These are phyloP conservation scores for Kregervanrija pseudodelftensis DNA, from an alignment of 805 yeast genomes.

Conservation along the genomic window DNA sequence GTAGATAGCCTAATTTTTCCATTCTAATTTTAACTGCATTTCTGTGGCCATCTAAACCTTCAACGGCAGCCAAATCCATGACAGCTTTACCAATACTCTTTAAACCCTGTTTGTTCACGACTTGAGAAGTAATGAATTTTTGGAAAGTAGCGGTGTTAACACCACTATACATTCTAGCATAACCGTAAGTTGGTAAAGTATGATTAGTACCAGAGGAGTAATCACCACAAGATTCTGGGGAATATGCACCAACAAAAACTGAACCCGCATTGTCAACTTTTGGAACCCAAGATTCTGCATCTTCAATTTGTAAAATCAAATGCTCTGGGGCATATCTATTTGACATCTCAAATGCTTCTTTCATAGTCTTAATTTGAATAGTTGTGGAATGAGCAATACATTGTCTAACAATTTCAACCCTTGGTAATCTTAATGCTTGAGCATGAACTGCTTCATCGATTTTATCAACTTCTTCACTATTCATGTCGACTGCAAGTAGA, in stretches of 20 bases:
- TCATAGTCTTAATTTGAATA: conserved; percentile 57
- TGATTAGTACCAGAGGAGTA: conserved; percentile 98
- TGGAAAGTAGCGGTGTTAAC: conserved; percentile 95
- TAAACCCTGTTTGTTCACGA: conserved; percentile 79
- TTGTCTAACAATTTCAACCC: conserved; percentile 88
- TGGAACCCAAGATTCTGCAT: conserved; percentile 67
- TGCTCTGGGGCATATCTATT: conserved; percentile 97
- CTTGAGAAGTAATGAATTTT: conserved; percentile 91
- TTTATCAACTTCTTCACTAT: conserved; percentile 48
- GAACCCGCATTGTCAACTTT: conserved; percentile 90
- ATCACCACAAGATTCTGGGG: conserved; percentile 98
- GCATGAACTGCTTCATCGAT: conserved; percentile 77
- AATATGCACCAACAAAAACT: conserved; percentile 90
- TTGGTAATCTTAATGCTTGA: conserved; percentile 80
- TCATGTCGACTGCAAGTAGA: conserved; percentile 72
- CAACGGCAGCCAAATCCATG: conserved; percentile 91
- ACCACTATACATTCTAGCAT: conserved; percentile 95
- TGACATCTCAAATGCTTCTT: conserved; percentile 80
- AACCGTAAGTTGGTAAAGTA: conserved; percentile 97
- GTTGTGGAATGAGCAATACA: conserved; percentile 90
- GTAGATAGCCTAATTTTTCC: conserved; percentile 58
- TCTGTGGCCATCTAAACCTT: conserved; percentile 96
- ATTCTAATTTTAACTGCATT: conserved; percentile 93
- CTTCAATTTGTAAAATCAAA: conserved; percentile 79
- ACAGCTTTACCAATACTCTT: conserved; percentile 91